phyloP scores from a whole-genome alignment of 495 filamentous ascomycete genomes.

The Clohesyomyces aquaticus region DNA sequence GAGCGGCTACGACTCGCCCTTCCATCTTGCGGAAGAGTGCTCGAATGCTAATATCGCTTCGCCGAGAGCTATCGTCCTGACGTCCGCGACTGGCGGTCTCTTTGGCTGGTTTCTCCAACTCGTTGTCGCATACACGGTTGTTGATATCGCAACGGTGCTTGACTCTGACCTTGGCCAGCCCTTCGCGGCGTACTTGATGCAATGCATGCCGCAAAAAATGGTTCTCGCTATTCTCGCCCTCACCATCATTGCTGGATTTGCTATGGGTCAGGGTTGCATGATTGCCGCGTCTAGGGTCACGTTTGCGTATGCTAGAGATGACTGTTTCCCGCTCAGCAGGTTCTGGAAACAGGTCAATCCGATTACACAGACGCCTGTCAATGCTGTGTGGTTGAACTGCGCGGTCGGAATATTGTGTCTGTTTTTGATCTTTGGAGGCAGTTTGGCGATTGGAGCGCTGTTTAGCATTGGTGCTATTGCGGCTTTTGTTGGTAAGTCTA shows the following conservation, averaged over 20 bases:
- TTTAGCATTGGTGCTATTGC: constrained; percentile 79
- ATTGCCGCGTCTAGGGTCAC: constrained; percentile 78
- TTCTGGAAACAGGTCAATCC: constrained; percentile 70
- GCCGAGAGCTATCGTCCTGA: constrained; percentile 77
- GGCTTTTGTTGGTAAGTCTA: constrained; percentile 57
- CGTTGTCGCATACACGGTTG: constrained; percentile 78
- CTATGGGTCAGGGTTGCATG: constrained; percentile 84
- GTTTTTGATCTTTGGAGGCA: constrained; percentile 70
- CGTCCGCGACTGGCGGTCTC: constrained; percentile 66
- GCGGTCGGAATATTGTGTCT: constrained; percentile 66
- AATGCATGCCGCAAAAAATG: constrained; percentile 67
- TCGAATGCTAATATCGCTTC: constrained; percentile 76
- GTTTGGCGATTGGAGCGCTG: constrained; percentile 68
- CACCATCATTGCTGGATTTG: constrained; percentile 77
- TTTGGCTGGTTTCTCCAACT: constrained; percentile 78
- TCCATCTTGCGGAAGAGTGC: constrained; percentile 78
- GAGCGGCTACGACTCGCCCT: constrained; percentile 73
- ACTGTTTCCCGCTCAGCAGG: constrained; percentile 66
- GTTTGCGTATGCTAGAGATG: constrained; percentile 80
- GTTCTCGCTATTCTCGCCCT: constrained; percentile 69
- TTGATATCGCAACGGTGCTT: constrained; percentile 65
- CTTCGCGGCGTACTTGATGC: constrained; percentile 74
- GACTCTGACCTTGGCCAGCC: constrained; percentile 71
- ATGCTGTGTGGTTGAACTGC: constrained; percentile 76
- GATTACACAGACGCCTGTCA: constrained; percentile 71